These are phyloP conservation scores for Starmerella davenportii DNA, from an alignment of 805 yeast genomes.

Conservation along the genomic window DNA sequence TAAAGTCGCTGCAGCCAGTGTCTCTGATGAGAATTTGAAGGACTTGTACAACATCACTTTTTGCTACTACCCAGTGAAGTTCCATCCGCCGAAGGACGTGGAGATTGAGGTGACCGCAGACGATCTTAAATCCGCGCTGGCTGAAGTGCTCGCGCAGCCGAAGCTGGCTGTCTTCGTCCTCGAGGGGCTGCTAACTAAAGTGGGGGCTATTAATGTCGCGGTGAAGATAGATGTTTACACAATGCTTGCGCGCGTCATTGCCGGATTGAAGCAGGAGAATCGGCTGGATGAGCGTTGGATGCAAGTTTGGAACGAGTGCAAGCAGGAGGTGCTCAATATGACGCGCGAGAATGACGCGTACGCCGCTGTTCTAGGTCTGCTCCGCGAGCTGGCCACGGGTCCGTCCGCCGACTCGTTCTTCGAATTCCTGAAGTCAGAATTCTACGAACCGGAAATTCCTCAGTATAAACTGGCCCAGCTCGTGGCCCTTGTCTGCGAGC, in stretches of 20 bases:
- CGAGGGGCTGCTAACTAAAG: slow-evolving; percentile 60
- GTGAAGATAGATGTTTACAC: slow-evolving; percentile 50
- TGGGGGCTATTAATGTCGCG: slow-evolving; percentile 28
- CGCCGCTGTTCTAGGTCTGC: slow-evolving; percentile 27
- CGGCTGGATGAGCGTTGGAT: slow-evolving; percentile 43
- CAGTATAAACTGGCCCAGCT: not conserved
- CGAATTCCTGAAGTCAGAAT: not conserved
- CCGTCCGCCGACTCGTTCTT: not conserved
- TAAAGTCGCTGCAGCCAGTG: slow-evolving; percentile 29
- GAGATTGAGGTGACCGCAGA: slow-evolving; percentile 65
- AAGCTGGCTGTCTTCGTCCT: slow-evolving; percentile 56
- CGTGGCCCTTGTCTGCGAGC: not conserved
- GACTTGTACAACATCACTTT: slow-evolving; percentile 75
- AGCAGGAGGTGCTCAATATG: slow-evolving; percentile 73
- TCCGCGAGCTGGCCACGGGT: slow-evolving; percentile 25
- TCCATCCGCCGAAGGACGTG: slow-evolving; percentile 77
- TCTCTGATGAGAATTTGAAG: slow-evolving; percentile 30
- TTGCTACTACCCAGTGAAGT: slow-evolving; percentile 93
- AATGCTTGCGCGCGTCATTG: slow-evolving; percentile 42
- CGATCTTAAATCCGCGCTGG: slow-evolving; percentile 45
- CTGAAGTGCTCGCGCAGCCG: slow-evolving; percentile 43
- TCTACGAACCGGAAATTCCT: slow-evolving; percentile 12
- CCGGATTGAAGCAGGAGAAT: slow-evolving; percentile 26
- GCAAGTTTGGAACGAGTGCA: slow-evolving; percentile 70
- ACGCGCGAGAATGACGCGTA: slow-evolving; percentile 33